Evolutionary conservation across 2,329 filamentous ascomycete genomes (phyloP).

Genomic region (Colletotrichum ledebouriae): DNA sequence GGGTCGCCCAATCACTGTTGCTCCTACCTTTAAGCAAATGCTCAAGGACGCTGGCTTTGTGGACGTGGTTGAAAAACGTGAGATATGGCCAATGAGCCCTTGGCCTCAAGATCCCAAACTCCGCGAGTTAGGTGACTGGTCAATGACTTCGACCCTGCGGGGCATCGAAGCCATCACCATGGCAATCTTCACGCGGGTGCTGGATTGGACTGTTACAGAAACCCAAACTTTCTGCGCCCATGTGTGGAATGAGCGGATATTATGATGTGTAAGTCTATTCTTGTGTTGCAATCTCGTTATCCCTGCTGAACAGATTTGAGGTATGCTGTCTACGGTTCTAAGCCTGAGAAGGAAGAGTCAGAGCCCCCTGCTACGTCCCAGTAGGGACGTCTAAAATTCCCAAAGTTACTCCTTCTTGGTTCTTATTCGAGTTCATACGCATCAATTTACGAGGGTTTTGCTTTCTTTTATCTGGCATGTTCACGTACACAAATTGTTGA

Average conservation of each 20-base stretch:
- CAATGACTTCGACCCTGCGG: slow-evolving; percentile 22
- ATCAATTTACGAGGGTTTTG: too few relatives aligned
- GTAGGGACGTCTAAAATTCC: too few relatives aligned
- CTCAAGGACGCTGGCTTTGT: slow-evolving; percentile 46
- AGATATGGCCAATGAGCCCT: slow-evolving; percentile 49
- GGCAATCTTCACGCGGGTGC: slow-evolving; percentile 50
- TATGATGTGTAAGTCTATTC: slow-evolving; percentile 39
- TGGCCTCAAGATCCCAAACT: slow-evolving; percentile 50
- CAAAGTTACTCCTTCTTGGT: too few relatives aligned
- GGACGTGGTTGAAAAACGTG: slow-evolving; percentile 47
- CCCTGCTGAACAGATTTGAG: too few relatives aligned
- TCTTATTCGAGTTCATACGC: too few relatives aligned
- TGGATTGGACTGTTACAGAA: slow-evolving; percentile 50
- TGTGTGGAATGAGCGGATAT: slow-evolving; percentile 50
- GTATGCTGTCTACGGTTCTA: too few relatives aligned
- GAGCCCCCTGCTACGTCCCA: too few relatives aligned
- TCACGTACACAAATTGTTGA: too few relatives aligned
- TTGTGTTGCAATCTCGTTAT: neutral
- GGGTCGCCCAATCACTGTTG: slow-evolving; percentile 56
- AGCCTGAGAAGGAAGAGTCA: too few relatives aligned
- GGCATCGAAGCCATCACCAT: slow-evolving; percentile 49
- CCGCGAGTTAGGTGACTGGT: slow-evolving; percentile 52
- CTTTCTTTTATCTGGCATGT: too few relatives aligned
- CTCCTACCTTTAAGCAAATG: slow-evolving; percentile 48
- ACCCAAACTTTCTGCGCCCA: slow-evolving; percentile 47